Conservation (phyloP, 208 protist genomes). For the Crithidia fasciculata region DNA sequence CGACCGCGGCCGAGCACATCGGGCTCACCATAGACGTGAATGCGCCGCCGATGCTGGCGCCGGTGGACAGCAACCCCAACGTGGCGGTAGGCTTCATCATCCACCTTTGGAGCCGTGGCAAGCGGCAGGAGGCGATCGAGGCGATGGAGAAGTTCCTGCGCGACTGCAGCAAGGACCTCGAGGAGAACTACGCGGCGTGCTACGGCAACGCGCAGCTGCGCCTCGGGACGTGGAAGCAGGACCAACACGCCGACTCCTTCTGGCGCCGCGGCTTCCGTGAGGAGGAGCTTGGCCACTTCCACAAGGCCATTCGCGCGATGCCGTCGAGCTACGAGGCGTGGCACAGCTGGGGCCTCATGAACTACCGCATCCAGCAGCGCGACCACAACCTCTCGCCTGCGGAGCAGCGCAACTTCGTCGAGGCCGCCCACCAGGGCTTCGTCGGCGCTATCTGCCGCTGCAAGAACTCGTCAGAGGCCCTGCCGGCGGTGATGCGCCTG, state of each 20-base stretch:
- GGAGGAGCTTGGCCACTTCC: slow-evolving; percentile 78
- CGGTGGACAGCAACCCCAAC: slow-evolving; percentile 43
- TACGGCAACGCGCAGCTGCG: slow-evolving; percentile 84
- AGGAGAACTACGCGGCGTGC: slow-evolving; percentile 59
- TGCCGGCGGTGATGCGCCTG: slow-evolving; percentile 98
- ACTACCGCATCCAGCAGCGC: slow-evolving; percentile 95
- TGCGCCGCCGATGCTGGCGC: slow-evolving; percentile 6
- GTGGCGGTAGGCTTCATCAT: slow-evolving; percentile 81
- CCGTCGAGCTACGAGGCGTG: slow-evolving; percentile 93
- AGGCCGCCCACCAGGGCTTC: slow-evolving; percentile 95
- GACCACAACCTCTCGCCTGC: slow-evolving; percentile 75
- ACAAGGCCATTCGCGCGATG: slow-evolving; percentile 82
- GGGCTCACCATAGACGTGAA: slow-evolving; percentile 22
- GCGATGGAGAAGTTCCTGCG: slow-evolving; percentile 81
- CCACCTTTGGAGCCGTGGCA: slow-evolving; percentile 82
- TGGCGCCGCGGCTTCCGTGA: slow-evolving; percentile 79
- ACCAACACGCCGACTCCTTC: slow-evolving; percentile 83
- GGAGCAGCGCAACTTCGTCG: slow-evolving; percentile 83
- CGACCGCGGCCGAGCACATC: slow-evolving; percentile 7
- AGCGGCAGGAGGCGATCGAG: slow-evolving; percentile 74
- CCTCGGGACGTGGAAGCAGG: slow-evolving; percentile 89
- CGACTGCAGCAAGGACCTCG: slow-evolving; percentile 55
- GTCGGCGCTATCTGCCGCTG: slow-evolving; percentile 96
- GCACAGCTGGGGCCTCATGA: slow-evolving; percentile 98
- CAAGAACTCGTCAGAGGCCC: slow-evolving; percentile 69